Conservation (phyloP, 2,329 filamentous ascomycete species). For the Cercospora sojina region DNA sequence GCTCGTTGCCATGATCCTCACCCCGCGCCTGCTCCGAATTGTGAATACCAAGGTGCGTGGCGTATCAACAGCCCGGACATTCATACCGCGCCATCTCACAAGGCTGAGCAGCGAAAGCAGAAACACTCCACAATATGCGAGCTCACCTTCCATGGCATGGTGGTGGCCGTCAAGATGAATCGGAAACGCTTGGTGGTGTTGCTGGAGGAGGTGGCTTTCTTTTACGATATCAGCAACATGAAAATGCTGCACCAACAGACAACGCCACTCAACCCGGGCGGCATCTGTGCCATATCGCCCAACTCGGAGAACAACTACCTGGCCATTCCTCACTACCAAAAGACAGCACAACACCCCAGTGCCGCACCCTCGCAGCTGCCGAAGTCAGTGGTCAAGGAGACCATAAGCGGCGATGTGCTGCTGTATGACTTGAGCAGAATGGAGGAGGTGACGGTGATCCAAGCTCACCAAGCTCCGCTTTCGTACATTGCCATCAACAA, state of each 20-base stretch:
- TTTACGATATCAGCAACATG: slow-evolving; percentile 99
- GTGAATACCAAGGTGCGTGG: slow-evolving; percentile 86
- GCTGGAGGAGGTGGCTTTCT: slow-evolving; percentile 92
- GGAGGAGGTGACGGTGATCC: slow-evolving; percentile 91
- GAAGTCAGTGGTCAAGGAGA: slow-evolving; percentile 63
- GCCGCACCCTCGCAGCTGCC: slow-evolving; percentile 77
- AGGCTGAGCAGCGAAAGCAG: slow-evolving; percentile 42
- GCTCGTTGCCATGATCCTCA: slow-evolving; percentile 87
- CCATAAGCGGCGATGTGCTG: slow-evolving; percentile 86
- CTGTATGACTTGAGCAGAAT: slow-evolving; percentile 87
- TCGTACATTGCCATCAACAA: slow-evolving; percentile 89
- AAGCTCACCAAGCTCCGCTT: slow-evolving; percentile 88
- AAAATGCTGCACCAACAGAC: slow-evolving; percentile 87
- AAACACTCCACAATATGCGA: slow-evolving; percentile 89
- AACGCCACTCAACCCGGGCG: slow-evolving; percentile 86
- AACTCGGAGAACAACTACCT: slow-evolving; percentile 96
- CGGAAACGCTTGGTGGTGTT: slow-evolving; percentile 91
- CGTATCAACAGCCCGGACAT: slow-evolving; percentile 1
- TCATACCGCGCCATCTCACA: slow-evolving; percentile 16
- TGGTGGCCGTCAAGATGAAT: slow-evolving; percentile 90
- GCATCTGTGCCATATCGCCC: slow-evolving; percentile 85
- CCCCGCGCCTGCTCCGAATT: slow-evolving; percentile 87
- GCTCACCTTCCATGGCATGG: slow-evolving; percentile 95
- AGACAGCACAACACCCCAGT: slow-evolving; percentile 38
- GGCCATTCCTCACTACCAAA: slow-evolving; percentile 82